These are phyloP conservation scores for Fistulifera pelliculosa DNA, from an alignment of 108 stramenopile genomes.

Conservation along the genomic window DNA sequence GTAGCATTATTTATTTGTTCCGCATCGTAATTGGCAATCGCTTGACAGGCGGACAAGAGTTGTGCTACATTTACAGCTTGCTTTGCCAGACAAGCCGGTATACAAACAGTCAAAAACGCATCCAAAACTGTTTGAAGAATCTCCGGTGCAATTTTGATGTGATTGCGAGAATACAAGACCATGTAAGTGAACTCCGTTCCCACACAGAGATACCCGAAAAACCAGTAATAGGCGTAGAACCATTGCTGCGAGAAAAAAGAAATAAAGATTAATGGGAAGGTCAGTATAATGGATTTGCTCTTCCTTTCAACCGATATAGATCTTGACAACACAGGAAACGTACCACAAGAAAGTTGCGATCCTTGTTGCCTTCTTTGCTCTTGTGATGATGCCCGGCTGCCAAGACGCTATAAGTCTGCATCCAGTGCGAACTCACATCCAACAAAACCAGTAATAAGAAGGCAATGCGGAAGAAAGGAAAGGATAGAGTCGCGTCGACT, in stretches of 20 bases:
- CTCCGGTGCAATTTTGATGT: not conserved
- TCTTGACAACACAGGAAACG: too few relatives aligned
- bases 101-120: conserved; percentile 23
- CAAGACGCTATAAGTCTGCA: conserved; percentile 83
- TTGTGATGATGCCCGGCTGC: conserved; percentile 80
- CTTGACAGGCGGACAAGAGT: conserved; percentile 69
- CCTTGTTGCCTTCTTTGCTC: conserved; percentile 77
- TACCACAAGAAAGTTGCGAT: conserved; percentile 70
- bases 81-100: conserved; percentile 76
- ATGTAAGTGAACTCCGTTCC: conserved; percentile 87
- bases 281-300: too few relatives aligned
- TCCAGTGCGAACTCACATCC: conserved; percentile 89
- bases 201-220: conserved; percentile 95
- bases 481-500: conserved; percentile 2
- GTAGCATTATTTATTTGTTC: conserved; percentile 5
- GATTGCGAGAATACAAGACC: conserved; percentile 33
- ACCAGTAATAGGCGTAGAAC: conserved; percentile 88
- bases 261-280: too few relatives aligned
- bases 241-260: conserved; percentile 36
- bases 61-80: conserved; percentile 84
- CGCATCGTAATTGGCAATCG: conserved; percentile 72
- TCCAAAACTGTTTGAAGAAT: conserved; percentile 24
- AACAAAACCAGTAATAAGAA: conserved; percentile 56
- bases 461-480: not conserved
- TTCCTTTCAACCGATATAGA: too few relatives aligned